Evolutionary conservation across 768 basidiomycete genomes (phyloP), one percentile per base, ranked within the genome.

Genomic region (Hygrocybe punicea): DNA sequence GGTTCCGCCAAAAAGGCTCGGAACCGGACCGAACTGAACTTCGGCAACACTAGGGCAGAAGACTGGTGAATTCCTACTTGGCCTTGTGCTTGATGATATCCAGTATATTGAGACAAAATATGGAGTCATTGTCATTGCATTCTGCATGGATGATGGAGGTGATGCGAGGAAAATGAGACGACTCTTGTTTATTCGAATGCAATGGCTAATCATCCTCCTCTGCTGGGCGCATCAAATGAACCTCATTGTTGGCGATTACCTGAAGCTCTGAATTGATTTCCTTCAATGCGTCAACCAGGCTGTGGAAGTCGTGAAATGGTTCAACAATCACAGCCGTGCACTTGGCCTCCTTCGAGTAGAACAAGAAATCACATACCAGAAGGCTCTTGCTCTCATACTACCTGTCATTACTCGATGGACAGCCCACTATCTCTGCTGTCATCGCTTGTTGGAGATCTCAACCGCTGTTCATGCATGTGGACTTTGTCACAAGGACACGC

Each of bases 201-300:
- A n/a, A 44, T 58, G 58, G 45, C 57, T 63, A 23, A 54, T 66
- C 24, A 59, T 56, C n/a, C 34, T 51, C 46, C 47, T 54, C 52
- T 71, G 64, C 58, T 69, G 65, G 64, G 59, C 57, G 13, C 63
- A 65, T 53, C 70, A 72, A 55, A 53, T 58, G 13, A 76, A 63
- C 51, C 62, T 72, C 3, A 58, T 71, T 13, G 62, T 65, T 36
- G 68, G 67, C 8, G 64, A 71, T 46, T 60, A 60, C 17, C 49
- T 66, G 16, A 63, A 59, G 19, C 25, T 57, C 24, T 6, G 40
- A 44, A 60, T 63, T 25, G 57, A 24, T 4, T 10, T 14, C 29
- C 29, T 29, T 29, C 29, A 29, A 29, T 29, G 29, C 29, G 57
- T 61, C 50, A 46, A 55, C 8, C 36, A 37, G 17, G 37, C 48